Evolutionary conservation across 345 rosid species (phyloP).

Genomic region (Arabidopsis suecica): DNA sequence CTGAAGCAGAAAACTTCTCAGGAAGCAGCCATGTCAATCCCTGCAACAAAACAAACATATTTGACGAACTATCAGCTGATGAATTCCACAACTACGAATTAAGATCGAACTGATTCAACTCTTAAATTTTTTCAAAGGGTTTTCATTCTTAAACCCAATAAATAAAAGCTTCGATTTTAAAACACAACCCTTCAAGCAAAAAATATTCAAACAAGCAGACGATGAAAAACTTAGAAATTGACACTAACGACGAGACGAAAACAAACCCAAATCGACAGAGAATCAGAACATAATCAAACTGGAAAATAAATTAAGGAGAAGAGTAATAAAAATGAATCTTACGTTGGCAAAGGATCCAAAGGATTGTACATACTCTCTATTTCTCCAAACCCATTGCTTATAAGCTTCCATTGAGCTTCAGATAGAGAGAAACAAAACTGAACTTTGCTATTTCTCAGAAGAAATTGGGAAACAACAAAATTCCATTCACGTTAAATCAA

Average conservation of each 20-base stretch:
- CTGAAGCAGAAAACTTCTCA: conserved; percentile 85
- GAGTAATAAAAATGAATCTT: conserved; percentile 38
- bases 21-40: conserved; percentile 98
- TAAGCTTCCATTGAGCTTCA: conserved; percentile 74
- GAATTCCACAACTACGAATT: neutral
- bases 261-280: neutral
- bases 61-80: neutral
- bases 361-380: conserved; percentile 85
- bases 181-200: neutral
- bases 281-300: neutral
- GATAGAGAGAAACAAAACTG: neutral
- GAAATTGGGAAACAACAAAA: conserved; percentile 7
- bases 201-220: neutral
- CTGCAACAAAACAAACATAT: conserved; percentile 49
- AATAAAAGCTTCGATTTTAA: conserved; percentile 10
- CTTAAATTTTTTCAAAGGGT: neutral
- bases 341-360: conserved; percentile 94
- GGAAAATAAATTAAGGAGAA: neutral
- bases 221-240: conserved; percentile 7
- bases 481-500: conserved; percentile 21
- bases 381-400: conserved; percentile 87
- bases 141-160: neutral
- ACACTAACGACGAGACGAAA: neutral
- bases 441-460: neutral
- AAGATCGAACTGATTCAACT: neutral